Conservation (phyloP, 1,284 basidiomycete species). For the Cryptococcus wingfieldii region DNA sequence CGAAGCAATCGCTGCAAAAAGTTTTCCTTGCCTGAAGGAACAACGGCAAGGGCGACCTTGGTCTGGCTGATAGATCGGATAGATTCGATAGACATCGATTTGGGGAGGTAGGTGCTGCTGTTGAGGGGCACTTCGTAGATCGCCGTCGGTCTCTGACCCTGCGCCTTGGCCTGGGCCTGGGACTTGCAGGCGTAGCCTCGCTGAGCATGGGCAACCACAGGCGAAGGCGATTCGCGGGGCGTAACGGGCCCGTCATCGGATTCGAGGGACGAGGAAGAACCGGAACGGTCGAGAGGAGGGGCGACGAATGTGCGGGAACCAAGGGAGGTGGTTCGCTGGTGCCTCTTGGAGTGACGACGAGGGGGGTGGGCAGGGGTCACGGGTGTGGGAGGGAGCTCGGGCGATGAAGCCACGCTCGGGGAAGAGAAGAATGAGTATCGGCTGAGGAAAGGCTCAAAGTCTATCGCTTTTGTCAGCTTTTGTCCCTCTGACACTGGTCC, state of each 20-base stretch:
- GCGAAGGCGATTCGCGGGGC: slow-evolving; percentile 24
- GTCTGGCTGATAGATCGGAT: slow-evolving; percentile 2
- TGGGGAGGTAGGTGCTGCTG: slow-evolving; percentile 14
- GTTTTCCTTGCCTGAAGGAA: slow-evolving; percentile 17
- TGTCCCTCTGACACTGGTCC: not conserved
- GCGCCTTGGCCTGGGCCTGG: not conserved
- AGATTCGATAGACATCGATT: slow-evolving; percentile 19
- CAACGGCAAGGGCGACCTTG: slow-evolving; percentile 8
- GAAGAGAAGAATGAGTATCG: slow-evolving; percentile 40
- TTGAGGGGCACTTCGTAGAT: slow-evolving; percentile 23
- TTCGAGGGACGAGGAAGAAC: slow-evolving; percentile 47
- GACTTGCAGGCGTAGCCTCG: not conserved
- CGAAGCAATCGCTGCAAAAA: slow-evolving; percentile 27
- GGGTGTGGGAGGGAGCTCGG: slow-evolving; percentile 31
- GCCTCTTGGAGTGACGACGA: slow-evolving; percentile 12
- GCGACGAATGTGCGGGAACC: slow-evolving; percentile 28
- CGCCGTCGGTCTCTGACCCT: slow-evolving; percentile 18
- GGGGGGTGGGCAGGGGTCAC: slow-evolving; percentile 29
- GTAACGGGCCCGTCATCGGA: slow-evolving; percentile 40
- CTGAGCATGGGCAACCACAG: slow-evolving; percentile 1
- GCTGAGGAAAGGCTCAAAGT: slow-evolving; percentile 24
- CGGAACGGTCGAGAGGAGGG: slow-evolving; percentile 47
- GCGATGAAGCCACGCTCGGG: slow-evolving; percentile 23
- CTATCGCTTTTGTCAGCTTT: not conserved
- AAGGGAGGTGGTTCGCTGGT: slow-evolving; percentile 26